A percentile compares a stretch with the other conserved stretches of the same genome.
Evolutionary conservation across 352 stramenopile species (phyloP).

Genomic region (Phytopythium sindhum): DNA sequence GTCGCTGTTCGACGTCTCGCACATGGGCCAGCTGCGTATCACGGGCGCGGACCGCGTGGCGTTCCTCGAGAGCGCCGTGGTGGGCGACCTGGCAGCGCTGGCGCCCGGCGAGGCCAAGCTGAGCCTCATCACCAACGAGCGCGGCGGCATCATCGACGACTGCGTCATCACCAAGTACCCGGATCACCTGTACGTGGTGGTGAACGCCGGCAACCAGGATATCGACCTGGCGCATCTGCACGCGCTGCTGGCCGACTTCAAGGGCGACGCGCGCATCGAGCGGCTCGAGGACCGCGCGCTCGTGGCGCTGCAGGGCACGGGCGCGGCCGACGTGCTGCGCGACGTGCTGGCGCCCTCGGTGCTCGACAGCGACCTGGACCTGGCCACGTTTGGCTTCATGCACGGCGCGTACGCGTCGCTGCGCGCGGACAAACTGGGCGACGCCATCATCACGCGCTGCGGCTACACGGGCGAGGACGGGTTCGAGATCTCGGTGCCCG

Average conservation of each 20-base stretch:
- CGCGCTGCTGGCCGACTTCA: slow-evolving; percentile 72
- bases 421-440: slow-evolving; percentile 48
- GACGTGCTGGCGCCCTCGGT: slow-evolving; percentile 67
- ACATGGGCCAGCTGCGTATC: slow-evolving; percentile 97
- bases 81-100: slow-evolving; percentile 92
- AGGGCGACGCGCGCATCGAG: slow-evolving; percentile 93
- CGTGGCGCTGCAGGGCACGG: slow-evolving; percentile 94
- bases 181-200: slow-evolving; percentile 94
- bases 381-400: slow-evolving; percentile 96
- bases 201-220: slow-evolving; percentile 98
- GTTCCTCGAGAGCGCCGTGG: slow-evolving; percentile 96
- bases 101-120: slow-evolving; percentile 88
- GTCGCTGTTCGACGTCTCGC: slow-evolving; percentile 98
- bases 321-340: slow-evolving; percentile 81
- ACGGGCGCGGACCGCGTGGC: slow-evolving; percentile 91
- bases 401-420: slow-evolving; percentile 89
- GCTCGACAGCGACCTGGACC: slow-evolving; percentile 57
- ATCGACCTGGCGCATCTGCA: slow-evolving; percentile 95
- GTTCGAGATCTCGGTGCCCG: slow-evolving; percentile 95
- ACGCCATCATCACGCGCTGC: slow-evolving; percentile 93
- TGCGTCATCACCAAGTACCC: slow-evolving; percentile 96
- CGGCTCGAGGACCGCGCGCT: slow-evolving; percentile 92
- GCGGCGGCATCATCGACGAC: slow-evolving; percentile 98
- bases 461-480: slow-evolving; percentile 99
- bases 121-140: slow-evolving; percentile 94